These are phyloP conservation scores for Lizanozyma gosingica DNA, from an alignment of 1,139 yeast species.

Conservation along the genomic window DNA sequence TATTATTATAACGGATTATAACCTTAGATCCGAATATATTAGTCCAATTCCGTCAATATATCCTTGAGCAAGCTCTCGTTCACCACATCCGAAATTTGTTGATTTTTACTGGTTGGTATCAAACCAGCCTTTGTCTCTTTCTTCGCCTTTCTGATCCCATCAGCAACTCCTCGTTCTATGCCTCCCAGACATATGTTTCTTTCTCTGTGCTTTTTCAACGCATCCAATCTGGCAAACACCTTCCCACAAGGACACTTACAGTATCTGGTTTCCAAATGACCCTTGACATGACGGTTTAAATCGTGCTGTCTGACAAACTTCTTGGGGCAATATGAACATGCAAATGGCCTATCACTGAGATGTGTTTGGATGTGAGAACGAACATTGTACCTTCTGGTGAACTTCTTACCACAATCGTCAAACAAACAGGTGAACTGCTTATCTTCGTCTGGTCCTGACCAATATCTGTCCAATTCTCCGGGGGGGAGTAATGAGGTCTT, in stretches of 20 bases:
- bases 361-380: slow-evolving; percentile 97
- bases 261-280: slow-evolving; percentile 70
- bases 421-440: slow-evolving; percentile 64
- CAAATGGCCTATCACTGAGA: slow-evolving; percentile 84
- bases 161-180: slow-evolving; percentile 23
- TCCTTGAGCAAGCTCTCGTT: neutral
- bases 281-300: slow-evolving; percentile 79
- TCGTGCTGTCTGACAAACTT: slow-evolving; percentile 89
- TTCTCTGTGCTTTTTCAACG: slow-evolving; percentile 70
- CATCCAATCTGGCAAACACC: slow-evolving; percentile 83
- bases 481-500: slow-evolving; percentile 76
- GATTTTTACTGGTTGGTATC: neutral
- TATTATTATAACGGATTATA: too few relatives aligned
- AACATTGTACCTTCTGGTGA: slow-evolving; percentile 87
- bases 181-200: slow-evolving; percentile 78
- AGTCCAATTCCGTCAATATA: neutral
- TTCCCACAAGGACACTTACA: slow-evolving; percentile 84
- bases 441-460: slow-evolving; percentile 70
- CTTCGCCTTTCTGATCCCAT: slow-evolving; percentile 2
- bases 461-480: slow-evolving; percentile 79
- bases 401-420: slow-evolving; percentile 73
- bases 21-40: too few relatives aligned
- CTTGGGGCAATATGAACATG: slow-evolving; percentile 53
- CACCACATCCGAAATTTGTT: neutral
- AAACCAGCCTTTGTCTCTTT: neutral